Evolutionary conservation across 1,284 basidiomycete species (phyloP), one percentile per base, ranked within the genome.

Genomic region (Kalmanozyma brasiliensis): DNA sequence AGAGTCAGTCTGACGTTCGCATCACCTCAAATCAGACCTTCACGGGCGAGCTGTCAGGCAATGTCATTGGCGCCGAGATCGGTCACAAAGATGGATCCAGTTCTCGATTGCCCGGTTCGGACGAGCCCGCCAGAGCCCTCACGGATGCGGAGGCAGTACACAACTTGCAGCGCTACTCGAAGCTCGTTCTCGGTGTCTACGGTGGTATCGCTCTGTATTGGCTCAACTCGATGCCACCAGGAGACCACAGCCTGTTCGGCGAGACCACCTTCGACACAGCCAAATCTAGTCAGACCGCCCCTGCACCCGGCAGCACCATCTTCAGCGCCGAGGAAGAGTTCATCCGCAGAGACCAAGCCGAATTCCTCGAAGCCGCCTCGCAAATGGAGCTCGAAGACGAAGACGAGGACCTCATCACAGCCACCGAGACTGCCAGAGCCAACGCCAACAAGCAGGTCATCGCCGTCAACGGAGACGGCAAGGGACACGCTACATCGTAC

Each of bases 21-120:
- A 78, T 78, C 60, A 74, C 73, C 8, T 69, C 71, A 9, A 74
- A 74, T 26, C 45, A 62, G 17, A 26, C 52, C 1, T 40, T 77
- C 16, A 49, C 58, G 13, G 64, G 62, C 11, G 58, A 63, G 0
- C 61, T 60, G 16, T 46, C 56, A 2, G 76, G 76, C 14, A 76
- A 73, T 29, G 55, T 78, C 36, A 77, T 78, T 30, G 74, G 68
- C 10, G 76, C 76, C 26, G 75, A 76, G 46, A 77, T 78, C 30
- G 76, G 76, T 3, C 63, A 59, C 34, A 46, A 44, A 37, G 44
- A 55, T 10, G 55, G 47, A 7, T 46, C 51, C 11, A 52, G 42
- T 10, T 23, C 46, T 20, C 56, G 49, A 0, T 37, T 71, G 10
- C 69, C 51, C 3, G 58, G 57, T 3, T 61, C 61, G 2, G 46